Evolutionary conservation across 768 basidiomycete species (phyloP), one percentile per base, ranked within the genome.

Genomic region (Filobasidium wieringae): DNA sequence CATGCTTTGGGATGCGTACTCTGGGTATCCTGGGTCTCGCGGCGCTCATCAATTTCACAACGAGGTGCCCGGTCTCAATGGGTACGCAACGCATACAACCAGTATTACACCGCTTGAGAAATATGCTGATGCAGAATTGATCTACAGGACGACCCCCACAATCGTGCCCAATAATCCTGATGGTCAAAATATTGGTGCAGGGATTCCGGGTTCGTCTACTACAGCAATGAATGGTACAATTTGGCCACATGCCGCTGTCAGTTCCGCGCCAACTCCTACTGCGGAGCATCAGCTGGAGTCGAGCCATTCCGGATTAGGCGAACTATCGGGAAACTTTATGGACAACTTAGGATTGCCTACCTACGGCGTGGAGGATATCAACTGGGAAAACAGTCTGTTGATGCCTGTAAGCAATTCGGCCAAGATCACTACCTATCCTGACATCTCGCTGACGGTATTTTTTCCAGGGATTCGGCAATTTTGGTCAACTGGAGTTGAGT

Each of bases 341-440:
- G 50, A 51, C 11, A 31, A 31, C 33, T 26, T 30, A 31, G 32
- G 32, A 15, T 26, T 31, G 9, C 9, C 27, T 26, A 17, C 24
- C 17, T 55, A 22, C 24, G 57, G 57, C n/a, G 33, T 58, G 15
- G 50, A 58, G 41, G 57, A 58, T 58, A 34, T 52, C 30, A 36
- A 58, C n/a, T 58, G 60, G 60, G 60, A 61, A n/a, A 57, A 40
- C 27, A 52, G 49, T 30, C 19, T 61, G 27, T 41, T 61, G 29
- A 43, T 61, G 40, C 60, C 60, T 11, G 59, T 60, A 22, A 51
- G 59, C 51, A 5, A 0, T 37, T n/a, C 6, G 32, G 11, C 29
- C 12, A 26, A 22, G 36, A 39, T 7, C 8, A 17, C 24, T 47
- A 24, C 43, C 22, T 12, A 47, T 22, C n/a, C 43, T 47, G 14